Conservation (phyloP, 2,329 filamentous ascomycete genomes). For the Aspergillus hiratsukae region DNA sequence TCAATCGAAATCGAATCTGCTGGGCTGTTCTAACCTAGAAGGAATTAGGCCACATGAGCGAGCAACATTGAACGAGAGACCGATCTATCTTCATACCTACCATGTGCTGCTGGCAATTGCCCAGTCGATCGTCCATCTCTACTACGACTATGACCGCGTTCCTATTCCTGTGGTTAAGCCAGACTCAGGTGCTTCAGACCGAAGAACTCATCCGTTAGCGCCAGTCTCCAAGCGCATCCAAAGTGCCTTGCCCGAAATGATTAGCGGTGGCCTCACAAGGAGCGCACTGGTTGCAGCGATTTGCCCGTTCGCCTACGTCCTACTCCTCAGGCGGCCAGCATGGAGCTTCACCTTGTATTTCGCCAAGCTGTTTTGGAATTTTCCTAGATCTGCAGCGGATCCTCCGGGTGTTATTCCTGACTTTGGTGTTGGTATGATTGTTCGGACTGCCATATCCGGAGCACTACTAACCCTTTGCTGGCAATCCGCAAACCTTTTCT, state of each 20-base stretch:
- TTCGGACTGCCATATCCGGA: conserved; percentile 58
- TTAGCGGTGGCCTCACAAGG: conserved; percentile 31
- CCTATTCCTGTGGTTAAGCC: conserved; percentile 45
- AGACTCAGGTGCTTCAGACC: conserved; percentile 27
- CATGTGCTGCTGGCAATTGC: conserved; percentile 63
- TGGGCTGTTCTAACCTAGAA: conserved; percentile 3
- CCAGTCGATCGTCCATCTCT: conserved; percentile 68
- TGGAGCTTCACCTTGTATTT: conserved; percentile 69
- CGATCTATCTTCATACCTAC: conserved; percentile 72
- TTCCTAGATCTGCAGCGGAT: conserved; percentile 64
- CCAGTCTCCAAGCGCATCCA: conserved; percentile 39
- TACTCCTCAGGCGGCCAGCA: conserved; percentile 57
- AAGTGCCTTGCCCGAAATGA: conserved; percentile 23
- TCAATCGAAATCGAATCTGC: neutral
- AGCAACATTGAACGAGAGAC: conserved; percentile 75
- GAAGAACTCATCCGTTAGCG: conserved; percentile 33
- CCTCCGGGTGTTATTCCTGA: conserved; percentile 54
- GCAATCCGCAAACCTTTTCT: conserved; percentile 71
- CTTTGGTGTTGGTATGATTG: conserved; percentile 53
- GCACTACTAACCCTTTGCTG: conserved; percentile 67
- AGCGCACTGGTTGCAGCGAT: conserved; percentile 41
- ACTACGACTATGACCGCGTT: conserved; percentile 68
- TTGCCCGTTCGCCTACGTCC: conserved; percentile 57
- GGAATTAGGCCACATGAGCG: conserved; percentile 55
- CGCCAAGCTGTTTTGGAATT: conserved; percentile 67